Evolutionary conservation across 2,329 filamentous ascomycete genomes (phyloP).

Genomic region (Dactylellina leptospora): DNA sequence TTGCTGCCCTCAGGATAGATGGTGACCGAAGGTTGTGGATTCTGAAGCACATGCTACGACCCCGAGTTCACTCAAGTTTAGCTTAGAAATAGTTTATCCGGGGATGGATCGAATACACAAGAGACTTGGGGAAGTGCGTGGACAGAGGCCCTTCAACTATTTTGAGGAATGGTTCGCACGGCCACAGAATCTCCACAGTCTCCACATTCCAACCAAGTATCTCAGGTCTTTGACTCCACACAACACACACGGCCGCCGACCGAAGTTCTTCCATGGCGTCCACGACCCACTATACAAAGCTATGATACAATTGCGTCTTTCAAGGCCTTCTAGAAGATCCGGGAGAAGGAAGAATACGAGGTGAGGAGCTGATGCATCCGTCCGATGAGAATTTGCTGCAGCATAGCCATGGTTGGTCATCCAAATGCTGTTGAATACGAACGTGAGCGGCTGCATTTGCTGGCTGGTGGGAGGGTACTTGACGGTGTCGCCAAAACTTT

Average conservation of each 20-base stretch:
- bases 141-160: too few relatives aligned
- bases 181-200: slow-evolving; percentile 38
- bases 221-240: slow-evolving; percentile 17
- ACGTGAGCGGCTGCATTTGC: neutral
- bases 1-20: neutral
- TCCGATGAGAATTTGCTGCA: slow-evolving; percentile 6
- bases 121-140: too few relatives aligned
- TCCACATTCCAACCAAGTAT: slow-evolving; percentile 17
- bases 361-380: slow-evolving; percentile 6
- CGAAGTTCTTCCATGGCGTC: slow-evolving; percentile 9
- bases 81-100: slow-evolving; percentile 25
- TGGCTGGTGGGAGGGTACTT: neutral
- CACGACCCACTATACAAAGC: too few relatives aligned
- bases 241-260: neutral
- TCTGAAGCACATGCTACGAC: slow-evolving; percentile 17
- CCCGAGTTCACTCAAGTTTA: neutral
- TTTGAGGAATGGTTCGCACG: too few relatives aligned
- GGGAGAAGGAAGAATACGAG: slow-evolving; percentile 30
- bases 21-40: neutral
- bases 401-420: slow-evolving; percentile 6
- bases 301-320: too few relatives aligned
- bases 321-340: slow-evolving; percentile 40
- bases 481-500: slow-evolving; percentile 26
- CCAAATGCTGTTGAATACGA: slow-evolving; percentile 29
- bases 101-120: neutral